phyloP scores from a whole-genome alignment of 495 filamentous ascomycete species.

The Neurospora sp. region DNA sequence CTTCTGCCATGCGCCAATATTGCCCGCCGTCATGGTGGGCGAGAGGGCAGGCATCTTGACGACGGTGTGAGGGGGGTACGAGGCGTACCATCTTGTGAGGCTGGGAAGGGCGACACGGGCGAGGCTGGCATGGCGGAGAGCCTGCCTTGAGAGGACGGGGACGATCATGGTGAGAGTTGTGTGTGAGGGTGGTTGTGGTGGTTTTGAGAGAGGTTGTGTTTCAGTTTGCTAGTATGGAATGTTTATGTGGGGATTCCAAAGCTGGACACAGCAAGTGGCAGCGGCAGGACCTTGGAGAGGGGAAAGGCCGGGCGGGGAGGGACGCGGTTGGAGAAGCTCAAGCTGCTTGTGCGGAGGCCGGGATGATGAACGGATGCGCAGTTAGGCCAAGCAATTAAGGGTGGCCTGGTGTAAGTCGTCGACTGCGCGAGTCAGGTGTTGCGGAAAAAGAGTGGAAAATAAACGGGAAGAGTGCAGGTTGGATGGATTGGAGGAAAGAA shows the following conservation, averaged over 20 bases:
- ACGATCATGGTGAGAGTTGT: conserved; percentile 38
- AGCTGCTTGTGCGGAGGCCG: background rate
- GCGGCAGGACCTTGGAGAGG: background rate
- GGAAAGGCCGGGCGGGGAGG: background rate
- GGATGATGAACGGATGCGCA: background rate
- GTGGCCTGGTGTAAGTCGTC: background rate
- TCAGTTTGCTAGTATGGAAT: background rate
- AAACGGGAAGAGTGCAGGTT: background rate
- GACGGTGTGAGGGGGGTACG: conserved; percentile 84
- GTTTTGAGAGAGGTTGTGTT: background rate
- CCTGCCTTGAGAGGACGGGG: conserved; percentile 43
- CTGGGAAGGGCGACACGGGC: conserved; percentile 33
- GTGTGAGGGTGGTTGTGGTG: background rate
- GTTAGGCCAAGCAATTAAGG: background rate
- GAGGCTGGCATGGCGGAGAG: conserved; percentile 34
- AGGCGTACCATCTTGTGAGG: conserved; percentile 48
- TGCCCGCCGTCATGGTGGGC: conserved; percentile 93
- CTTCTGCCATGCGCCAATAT: conserved; percentile 98
- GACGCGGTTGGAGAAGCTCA: background rate
- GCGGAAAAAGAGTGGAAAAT: background rate
- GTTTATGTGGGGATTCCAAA: background rate
- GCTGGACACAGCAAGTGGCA: background rate
- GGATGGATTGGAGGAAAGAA: background rate
- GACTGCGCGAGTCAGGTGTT: background rate
- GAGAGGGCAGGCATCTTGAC: conserved; percentile 98